Conservation (phyloP, 768 basidiomycete species). For the Rubroboletus pulcherrimus region DNA sequence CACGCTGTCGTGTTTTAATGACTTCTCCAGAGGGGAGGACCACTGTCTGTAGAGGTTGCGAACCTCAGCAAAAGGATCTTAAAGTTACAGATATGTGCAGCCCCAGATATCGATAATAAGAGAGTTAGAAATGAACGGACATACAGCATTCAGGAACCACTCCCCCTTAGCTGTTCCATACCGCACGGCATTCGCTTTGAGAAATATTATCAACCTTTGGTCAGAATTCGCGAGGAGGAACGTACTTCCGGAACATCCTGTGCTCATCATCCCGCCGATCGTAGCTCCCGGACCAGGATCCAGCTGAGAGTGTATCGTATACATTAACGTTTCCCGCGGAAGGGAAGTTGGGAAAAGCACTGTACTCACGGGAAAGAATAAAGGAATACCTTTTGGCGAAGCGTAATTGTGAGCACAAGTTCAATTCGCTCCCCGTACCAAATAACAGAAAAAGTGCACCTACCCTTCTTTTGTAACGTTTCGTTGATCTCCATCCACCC, state of each 20-base stretch:
- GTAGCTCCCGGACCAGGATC: conserved; percentile 79
- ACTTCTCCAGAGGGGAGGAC: conserved; percentile 87
- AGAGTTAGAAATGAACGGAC: conserved; percentile 15
- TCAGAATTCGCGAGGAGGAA: conserved; percentile 2
- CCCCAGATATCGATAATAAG: neutral
- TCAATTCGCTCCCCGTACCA: neutral
- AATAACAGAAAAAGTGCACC: neutral
- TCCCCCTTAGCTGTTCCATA: conserved; percentile 89
- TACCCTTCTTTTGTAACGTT: conserved; percentile 58
- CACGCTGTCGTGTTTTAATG: conserved; percentile 78
- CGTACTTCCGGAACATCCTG: conserved; percentile 81
- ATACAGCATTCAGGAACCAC: conserved; percentile 84
- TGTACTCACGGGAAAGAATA: conserved; percentile 74
- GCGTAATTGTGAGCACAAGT: neutral
- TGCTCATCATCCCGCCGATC: conserved; percentile 83
- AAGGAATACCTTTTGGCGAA: conserved; percentile 51
- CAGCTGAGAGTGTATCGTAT: conserved; percentile 39
- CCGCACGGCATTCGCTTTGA: conserved; percentile 68
- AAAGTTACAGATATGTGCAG: neutral
- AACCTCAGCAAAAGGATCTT: neutral
- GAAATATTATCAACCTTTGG: conserved; percentile 15
- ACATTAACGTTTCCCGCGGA: neutral
- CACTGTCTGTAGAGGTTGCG: conserved; percentile 54
- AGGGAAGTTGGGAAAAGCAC: neutral
- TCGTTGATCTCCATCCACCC: conserved; percentile 73